Evolutionary conservation across 352 stramenopile species (phyloP).

Genomic region (Phytophthora vignae): DNA sequence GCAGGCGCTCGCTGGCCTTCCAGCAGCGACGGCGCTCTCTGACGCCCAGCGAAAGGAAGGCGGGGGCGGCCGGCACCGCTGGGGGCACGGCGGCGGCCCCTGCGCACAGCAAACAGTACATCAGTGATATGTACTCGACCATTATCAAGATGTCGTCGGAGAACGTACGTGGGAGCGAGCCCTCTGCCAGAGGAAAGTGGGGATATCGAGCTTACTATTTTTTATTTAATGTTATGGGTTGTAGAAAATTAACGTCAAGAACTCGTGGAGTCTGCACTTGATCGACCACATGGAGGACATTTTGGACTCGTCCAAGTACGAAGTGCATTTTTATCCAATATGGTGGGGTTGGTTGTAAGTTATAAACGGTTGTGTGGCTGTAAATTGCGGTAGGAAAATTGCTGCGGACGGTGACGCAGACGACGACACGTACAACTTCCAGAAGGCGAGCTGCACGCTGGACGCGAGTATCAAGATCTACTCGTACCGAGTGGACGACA

Average conservation of each 20-base stretch:
- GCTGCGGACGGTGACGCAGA: constrained; percentile 41
- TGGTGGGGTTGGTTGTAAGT: too few relatives aligned
- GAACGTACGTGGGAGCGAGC: constrained; percentile 60
- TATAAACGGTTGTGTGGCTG: not conserved
- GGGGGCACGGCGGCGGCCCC: constrained; percentile 12
- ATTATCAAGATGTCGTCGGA: constrained; percentile 94
- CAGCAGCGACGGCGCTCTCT: constrained; percentile 77
- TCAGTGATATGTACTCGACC: constrained; percentile 92
- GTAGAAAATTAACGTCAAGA: constrained; percentile 98
- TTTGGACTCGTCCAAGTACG: constrained; percentile 74
- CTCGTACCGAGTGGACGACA: constrained; percentile 98
- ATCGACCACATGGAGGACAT: constrained; percentile 99
- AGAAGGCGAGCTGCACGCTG: constrained; percentile 98
- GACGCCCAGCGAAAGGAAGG: constrained; percentile 52
- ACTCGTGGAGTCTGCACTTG: constrained; percentile 96
- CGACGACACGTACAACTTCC: constrained; percentile 94
- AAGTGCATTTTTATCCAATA: not conserved
- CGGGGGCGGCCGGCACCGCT: not conserved
- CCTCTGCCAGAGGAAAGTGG: not conserved
- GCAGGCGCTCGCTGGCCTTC: constrained; percentile 72
- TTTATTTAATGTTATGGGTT: constrained; percentile 5
- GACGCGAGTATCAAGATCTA: constrained; percentile 99
- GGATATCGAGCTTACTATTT: not conserved
- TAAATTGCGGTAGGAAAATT: constrained; percentile 23
- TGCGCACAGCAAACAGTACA: constrained; percentile 75